These are phyloP conservation scores for Debaryomyces nepalensis DNA, from an alignment of 1,139 yeast genomes.

Conservation along the genomic window DNA sequence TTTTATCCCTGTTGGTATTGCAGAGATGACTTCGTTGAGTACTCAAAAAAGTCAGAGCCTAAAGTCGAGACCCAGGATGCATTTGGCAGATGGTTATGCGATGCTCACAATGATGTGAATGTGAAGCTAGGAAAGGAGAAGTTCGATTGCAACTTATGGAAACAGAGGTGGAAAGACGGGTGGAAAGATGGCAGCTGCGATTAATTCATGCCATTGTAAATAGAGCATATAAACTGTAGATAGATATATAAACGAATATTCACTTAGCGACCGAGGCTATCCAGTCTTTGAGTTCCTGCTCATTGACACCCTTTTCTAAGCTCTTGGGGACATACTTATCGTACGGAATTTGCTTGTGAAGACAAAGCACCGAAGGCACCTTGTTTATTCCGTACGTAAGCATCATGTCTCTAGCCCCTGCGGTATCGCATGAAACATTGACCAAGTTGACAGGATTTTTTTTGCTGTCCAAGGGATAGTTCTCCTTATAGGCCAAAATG, in stretches of 20 bases:
- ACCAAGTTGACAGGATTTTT: conserved; percentile 57
- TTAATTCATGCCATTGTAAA: conserved; percentile 15
- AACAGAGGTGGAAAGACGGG: conserved; percentile 87
- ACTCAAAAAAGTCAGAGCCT: conserved; percentile 66
- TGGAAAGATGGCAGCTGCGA: conserved; percentile 56
- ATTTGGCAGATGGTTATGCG: conserved; percentile 90
- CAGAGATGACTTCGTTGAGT: conserved; percentile 79
- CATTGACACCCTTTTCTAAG: conserved; percentile 46
- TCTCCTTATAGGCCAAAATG: conserved; percentile 54
- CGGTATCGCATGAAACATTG: conserved; percentile 70
- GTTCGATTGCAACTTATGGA: conserved; percentile 90
- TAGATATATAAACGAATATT: conserved; percentile 4
- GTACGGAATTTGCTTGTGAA: conserved; percentile 67
- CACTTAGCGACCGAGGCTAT: conserved; percentile 29
- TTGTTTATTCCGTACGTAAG: conserved; percentile 60
- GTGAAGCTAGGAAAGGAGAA: conserved; percentile 78
- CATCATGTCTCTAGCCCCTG: conserved; percentile 63
- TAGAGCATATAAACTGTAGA: conserved; percentile 8
- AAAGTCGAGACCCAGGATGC: conserved; percentile 72
- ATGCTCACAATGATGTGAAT: conserved; percentile 93
- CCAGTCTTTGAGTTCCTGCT: conserved; percentile 61
- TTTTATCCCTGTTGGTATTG: conserved; percentile 96
- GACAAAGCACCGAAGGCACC: conserved; percentile 70
- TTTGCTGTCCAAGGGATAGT: conserved; percentile 40
- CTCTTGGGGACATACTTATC: conserved; percentile 50